Evolutionary conservation across 805 yeast genomes (phyloP), one percentile per base, ranked within the genome.

Genomic region (Metschnikowia baotianmanensis): DNA sequence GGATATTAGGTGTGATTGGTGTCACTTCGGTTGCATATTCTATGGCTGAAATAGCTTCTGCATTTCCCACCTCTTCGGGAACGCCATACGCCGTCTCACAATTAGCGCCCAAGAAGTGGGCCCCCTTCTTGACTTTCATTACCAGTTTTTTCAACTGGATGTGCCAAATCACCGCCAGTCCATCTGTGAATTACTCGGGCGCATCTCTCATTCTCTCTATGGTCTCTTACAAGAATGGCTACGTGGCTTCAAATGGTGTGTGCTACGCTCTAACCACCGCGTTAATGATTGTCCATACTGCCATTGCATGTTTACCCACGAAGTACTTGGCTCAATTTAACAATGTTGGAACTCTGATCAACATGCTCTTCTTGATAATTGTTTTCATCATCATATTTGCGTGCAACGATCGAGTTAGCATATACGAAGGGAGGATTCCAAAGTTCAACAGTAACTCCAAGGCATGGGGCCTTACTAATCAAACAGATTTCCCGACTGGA

Each of bases 1-100:
- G 72, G 86, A 51, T 81, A 17, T 59, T 78, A 13, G 83, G 82
- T 27, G 67, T 78, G 63, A 43, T 71, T 24, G 78, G 82, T 28
- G 71, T 82, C 38, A 65, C 75, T 37, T 67, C 73, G 4, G 85
- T 82, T 33, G 83, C 83, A 10, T 63, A 72, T 31, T 72, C 81
- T 15, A 67, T 82, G 75, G 84, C 85, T 0, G 87, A 82, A 55
- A 67, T 82, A 23, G 74, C 83, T 10, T 70, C 78, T 19, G 79
- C 84, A 5, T 77, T 77, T 63, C 88, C 88, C 28, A 80, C 84
- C 6, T 69, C 82, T 9, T 77, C 84, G 20, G 87, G 87, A 33
- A 71, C 83, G 7, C 84, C 83, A 35, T 82, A 82, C 51, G 85
- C 87, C 44, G 81, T 81, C 2, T 71, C 78, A 2, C 78, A 78